These are phyloP conservation scores for Polytrichum formosum DNA, from an alignment of 225 moss, liverwort and hornwort genomes.

Conservation along the genomic window DNA sequence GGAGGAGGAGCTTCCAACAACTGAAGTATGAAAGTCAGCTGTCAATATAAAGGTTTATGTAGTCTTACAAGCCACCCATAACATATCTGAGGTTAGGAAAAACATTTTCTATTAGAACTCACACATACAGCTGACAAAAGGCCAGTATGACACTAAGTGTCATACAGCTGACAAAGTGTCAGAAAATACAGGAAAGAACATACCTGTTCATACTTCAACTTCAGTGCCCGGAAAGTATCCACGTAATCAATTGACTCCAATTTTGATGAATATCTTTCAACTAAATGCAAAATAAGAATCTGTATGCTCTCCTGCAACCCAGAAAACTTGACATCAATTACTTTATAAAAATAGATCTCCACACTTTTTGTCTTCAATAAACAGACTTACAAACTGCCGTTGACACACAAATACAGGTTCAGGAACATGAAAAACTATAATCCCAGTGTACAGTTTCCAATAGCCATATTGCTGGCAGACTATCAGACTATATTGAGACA, in stretches of 20 bases:
- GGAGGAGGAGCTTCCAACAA: slow-evolving; percentile 55
- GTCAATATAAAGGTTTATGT: not conserved
- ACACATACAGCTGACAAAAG: too few species aligned
- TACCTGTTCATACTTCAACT: slow-evolving; percentile 96
- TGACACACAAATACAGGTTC: too few species aligned
- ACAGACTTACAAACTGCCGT: too few species aligned
- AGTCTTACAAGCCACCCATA: too few species aligned
- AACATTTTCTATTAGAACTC: too few species aligned
- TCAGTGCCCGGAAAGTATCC: slow-evolving; percentile 78
- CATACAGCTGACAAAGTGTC: too few species aligned
- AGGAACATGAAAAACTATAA: too few species aligned
- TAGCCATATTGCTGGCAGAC: too few species aligned
- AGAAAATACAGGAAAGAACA: not conserved
- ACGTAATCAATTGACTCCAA: slow-evolving; percentile 85
- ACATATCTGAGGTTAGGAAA: too few species aligned
- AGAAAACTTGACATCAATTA: not conserved
- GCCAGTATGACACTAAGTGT: too few species aligned
- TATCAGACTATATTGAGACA: too few species aligned
- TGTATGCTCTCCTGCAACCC: slow-evolving; percentile 75
- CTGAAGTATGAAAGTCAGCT: slow-evolving; percentile 35
- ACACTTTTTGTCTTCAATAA: not conserved
- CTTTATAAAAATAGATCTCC: not conserved
- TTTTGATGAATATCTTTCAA: slow-evolving; percentile 84
- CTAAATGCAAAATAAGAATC: slow-evolving; percentile 67
- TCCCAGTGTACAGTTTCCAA: too few species aligned